Conservation (phyloP, 2,329 filamentous ascomycete species). For the Neopestalotiopsis rosae region DNA sequence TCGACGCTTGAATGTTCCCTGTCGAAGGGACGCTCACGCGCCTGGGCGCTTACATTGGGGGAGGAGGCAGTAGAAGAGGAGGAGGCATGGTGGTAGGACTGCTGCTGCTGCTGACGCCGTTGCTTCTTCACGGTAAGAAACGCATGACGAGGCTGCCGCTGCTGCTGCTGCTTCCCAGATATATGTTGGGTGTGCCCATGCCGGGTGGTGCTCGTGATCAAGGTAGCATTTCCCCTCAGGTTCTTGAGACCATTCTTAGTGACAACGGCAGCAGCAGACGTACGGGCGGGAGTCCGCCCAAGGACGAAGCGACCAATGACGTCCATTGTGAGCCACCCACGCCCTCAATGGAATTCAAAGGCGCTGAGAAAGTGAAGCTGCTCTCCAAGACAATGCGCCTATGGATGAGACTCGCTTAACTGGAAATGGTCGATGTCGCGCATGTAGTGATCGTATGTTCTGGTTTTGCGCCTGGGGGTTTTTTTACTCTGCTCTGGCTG, state of each 20-base stretch:
- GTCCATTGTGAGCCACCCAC: constrained; percentile 4
- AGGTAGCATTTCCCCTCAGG: background rate
- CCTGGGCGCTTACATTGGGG: background rate
- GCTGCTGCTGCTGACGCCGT: background rate
- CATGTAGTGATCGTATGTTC: background rate
- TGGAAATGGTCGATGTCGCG: background rate
- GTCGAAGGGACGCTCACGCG: background rate
- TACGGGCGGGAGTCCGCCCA: background rate
- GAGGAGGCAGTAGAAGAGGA: background rate
- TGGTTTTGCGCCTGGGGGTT: background rate
- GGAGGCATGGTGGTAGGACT: background rate
- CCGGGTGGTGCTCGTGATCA: background rate
- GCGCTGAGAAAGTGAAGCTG: background rate
- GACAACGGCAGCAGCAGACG: too few species aligned
- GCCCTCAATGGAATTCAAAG: background rate
- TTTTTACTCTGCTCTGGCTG: background rate
- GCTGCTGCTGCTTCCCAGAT: background rate
- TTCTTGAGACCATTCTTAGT: background rate
- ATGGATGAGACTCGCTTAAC: background rate
- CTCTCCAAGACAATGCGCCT: background rate
- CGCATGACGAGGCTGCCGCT: background rate
- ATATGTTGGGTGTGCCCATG: background rate
- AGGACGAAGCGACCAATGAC: constrained; percentile 12
- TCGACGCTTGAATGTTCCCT: background rate
- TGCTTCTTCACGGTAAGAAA: background rate